Evolutionary conservation across 2,329 filamentous ascomycete species (phyloP).

Genomic region (Fusarium odoratissimum): DNA sequence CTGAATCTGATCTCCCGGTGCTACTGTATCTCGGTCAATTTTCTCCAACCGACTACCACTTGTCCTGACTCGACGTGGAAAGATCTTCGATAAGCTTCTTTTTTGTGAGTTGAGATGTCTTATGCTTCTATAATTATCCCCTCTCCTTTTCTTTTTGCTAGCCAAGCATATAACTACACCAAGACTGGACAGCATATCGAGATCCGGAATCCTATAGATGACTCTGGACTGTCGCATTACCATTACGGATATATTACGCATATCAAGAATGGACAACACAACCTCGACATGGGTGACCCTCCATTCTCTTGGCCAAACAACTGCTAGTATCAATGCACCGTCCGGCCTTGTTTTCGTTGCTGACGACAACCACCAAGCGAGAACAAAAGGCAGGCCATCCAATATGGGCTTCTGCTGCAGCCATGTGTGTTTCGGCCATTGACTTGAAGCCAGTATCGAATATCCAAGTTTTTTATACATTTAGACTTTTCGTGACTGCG

Average conservation of each 20-base stretch:
- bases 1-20: slow-evolving; percentile 30
- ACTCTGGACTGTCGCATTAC: slow-evolving; percentile 1
- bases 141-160: neutral
- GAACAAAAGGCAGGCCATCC: slow-evolving; percentile 16
- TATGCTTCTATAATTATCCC: neutral
- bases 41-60: slow-evolving; percentile 21
- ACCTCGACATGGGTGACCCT: slow-evolving; percentile 36
- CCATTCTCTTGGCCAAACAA: slow-evolving; percentile 28
- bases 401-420: slow-evolving; percentile 3
- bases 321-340: slow-evolving; percentile 22
- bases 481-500: slow-evolving; percentile 12
- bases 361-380: slow-evolving; percentile 39
- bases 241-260: neutral
- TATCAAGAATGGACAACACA: slow-evolving; percentile 24
- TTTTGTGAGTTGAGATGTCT: neutral
- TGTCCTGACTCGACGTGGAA: slow-evolving; percentile 2
- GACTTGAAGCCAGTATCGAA: neutral
- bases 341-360: slow-evolving; percentile 41
- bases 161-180: neutral
- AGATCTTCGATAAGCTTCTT: slow-evolving; percentile 22
- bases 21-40: slow-evolving; percentile 31
- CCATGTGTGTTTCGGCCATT: slow-evolving; percentile 23
- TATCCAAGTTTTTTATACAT: slow-evolving; percentile 15
- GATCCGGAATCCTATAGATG: neutral
- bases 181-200: neutral